Evolutionary conservation across 31 red algal species (phyloP).

Genomic region (Bonnemaisonia californica): DNA sequence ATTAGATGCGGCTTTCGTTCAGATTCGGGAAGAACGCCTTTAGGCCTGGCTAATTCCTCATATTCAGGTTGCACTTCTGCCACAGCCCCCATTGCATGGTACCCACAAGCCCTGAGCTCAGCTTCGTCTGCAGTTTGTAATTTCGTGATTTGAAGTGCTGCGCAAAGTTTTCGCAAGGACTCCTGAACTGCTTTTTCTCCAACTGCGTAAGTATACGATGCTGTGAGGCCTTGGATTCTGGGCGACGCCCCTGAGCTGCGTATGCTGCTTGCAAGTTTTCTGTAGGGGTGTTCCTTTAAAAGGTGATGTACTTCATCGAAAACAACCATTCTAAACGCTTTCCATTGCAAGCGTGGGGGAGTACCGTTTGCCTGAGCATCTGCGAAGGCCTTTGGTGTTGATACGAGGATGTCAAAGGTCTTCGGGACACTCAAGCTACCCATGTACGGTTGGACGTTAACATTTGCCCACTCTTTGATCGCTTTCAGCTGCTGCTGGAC

Average conservation of each 20-base stretch:
- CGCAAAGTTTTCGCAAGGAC: constrained; percentile 12
- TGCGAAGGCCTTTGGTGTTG: constrained; percentile 34
- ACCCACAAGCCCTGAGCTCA: constrained; percentile 27
- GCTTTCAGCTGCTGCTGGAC: constrained; percentile 43
- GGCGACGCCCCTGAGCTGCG: background rate
- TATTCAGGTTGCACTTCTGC: background rate
- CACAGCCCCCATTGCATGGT: background rate
- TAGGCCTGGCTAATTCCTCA: background rate
- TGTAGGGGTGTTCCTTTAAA: constrained; percentile 57
- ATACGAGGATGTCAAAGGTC: constrained; percentile 32
- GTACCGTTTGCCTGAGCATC: constrained; percentile 1
- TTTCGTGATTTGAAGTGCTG: constrained; percentile 5
- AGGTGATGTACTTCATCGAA: constrained; percentile 66
- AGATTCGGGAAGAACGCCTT: constrained; percentile 9
- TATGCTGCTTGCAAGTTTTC: constrained; percentile 36
- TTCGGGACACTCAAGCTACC: constrained; percentile 1
- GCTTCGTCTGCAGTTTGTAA: constrained; percentile 7
- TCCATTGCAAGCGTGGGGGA: background rate
- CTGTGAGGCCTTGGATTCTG: constrained; percentile 36
- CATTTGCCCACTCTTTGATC: background rate
- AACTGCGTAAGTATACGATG: constrained; percentile 44
- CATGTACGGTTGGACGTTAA: constrained; percentile 2
- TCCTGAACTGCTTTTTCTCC: background rate
- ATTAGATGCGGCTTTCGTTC: constrained; percentile 52
- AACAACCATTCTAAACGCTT: constrained; percentile 26